These are phyloP conservation scores for Pouteria glomerata DNA, from an alignment of 148 eudicot genomes.

Conservation along the genomic window DNA sequence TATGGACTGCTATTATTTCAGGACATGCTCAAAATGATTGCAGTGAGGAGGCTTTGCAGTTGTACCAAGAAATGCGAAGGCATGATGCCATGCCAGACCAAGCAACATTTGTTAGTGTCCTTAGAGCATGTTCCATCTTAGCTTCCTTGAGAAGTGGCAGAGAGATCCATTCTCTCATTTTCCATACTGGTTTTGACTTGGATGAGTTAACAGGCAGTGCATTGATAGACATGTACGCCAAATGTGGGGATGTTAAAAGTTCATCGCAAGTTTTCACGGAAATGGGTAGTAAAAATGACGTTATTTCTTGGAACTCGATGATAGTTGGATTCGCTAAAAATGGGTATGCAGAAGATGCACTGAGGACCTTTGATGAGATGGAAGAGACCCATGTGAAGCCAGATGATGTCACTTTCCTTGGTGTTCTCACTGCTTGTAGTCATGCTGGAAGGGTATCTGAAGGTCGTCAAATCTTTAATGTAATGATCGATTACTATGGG, in stretches of 20 bases:
- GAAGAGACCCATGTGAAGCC: conserved; percentile 43
- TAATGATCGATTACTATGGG: conserved; percentile 44
- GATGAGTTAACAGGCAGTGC: conserved; percentile 79
- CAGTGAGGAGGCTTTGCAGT: conserved; percentile 51
- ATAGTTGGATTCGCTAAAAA: conserved; percentile 81
- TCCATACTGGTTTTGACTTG: conserved; percentile 53
- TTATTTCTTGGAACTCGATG: conserved; percentile 82
- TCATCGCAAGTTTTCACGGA: conserved; percentile 67
- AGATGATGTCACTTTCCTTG: conserved; percentile 87
- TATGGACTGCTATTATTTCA: conserved; percentile 90
- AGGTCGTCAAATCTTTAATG: conserved; percentile 60
- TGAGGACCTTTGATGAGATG: conserved; percentile 62
- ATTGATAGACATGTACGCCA: conserved; percentile 92
- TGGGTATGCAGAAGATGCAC: conserved; percentile 68
- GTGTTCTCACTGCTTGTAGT: conserved; percentile 85
- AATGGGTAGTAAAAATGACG: conserved; percentile 52
- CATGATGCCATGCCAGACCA: conserved; percentile 71
- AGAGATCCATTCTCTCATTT: conserved; percentile 59
- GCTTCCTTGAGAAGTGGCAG: conserved; percentile 67
- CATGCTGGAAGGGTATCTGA: conserved; percentile 72
- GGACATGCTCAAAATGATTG: conserved; percentile 62
- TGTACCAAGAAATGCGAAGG: conserved; percentile 62
- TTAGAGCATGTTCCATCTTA: conserved; percentile 63
- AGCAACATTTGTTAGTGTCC: conserved; percentile 79
- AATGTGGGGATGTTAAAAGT: conserved; percentile 71